Evolutionary conservation across 2,329 filamentous ascomycete species (phyloP).

Genomic region (Cordyceps militaris): DNA sequence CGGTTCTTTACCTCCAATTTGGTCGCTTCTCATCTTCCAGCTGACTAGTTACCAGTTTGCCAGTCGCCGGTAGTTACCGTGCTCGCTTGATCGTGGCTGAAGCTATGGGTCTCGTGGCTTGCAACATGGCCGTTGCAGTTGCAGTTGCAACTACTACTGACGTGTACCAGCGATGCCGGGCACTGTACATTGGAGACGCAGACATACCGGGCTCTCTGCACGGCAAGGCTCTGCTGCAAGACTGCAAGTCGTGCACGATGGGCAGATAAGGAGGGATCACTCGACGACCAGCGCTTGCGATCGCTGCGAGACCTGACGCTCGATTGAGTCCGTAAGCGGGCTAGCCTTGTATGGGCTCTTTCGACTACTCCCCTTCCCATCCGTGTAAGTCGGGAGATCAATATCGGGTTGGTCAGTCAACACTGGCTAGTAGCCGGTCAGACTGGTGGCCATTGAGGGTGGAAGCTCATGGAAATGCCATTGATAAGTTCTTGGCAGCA

Average conservation of each 20-base stretch:
- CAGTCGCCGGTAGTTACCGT: neutral
- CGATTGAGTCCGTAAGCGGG: neutral
- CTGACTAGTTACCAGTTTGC: neutral
- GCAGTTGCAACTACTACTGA: no score
- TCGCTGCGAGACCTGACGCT: neutral
- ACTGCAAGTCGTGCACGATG: no score
- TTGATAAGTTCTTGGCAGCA: no score
- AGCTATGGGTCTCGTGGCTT: neutral
- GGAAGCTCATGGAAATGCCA: no score
- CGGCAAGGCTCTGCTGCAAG: neutral
- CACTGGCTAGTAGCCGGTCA: neutral
- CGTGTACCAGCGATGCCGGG: neutral
- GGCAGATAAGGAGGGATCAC: no score
- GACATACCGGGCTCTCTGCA: neutral
- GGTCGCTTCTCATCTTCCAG: neutral
- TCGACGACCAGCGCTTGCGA: neutral
- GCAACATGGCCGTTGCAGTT: no score
- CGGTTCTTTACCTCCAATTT: neutral
- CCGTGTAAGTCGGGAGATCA: no score
- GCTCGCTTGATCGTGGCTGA: conserved; percentile 5
- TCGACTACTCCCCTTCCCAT: neutral
- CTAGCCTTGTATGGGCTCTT: neutral
- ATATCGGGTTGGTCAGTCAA: no score
- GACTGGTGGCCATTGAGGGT: no score
- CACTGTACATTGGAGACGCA: neutral